Evolutionary conservation across 257 asterid genomes (phyloP), one percentile per base, ranked within the genome.

Genomic region (Lavandula angustifolia): DNA sequence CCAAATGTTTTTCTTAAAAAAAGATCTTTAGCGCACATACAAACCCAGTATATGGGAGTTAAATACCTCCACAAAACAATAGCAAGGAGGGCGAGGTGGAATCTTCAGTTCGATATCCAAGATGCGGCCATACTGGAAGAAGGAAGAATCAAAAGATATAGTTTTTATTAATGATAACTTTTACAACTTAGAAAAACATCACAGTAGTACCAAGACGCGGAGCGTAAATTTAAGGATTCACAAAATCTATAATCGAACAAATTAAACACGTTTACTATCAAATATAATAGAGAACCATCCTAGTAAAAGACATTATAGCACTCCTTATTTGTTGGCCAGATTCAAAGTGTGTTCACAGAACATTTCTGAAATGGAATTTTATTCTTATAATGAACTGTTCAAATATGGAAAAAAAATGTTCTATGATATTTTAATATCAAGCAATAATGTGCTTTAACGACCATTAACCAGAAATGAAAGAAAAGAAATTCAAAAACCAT

Each of bases 61-160:
- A 70, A 53, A 37, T 82, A 94, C 99, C 96, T 94, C 99, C 68
- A 94, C 98, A 51, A 94, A 94, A 64, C 86, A 86, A 75, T 77
- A 94, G 85, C 98, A 94, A 50, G 99, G 99, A 34, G 99, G 99
- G 18, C 98, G 98, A 18, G 98, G 96, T 47, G 99, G 99, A 71
- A 88, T 82, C 86, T 91, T 94, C 85, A 94, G 64, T 66, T 94
- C 99, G 67, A 94, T 86, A 66, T 94, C 98, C 75, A 91, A 68
- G 64, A 94, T 85, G 73, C 96, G 96, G 34, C 99, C 99, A 81
- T 87, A 94, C 99, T 94, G 85, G 79, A 78, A 67, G 46, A 47
- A 44, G 47, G 47, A 64, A 65, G 54, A 60, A 46, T n/a, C 18
- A 11, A 22, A 6, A 63, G n/a, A n/a, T n/a, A n/a, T 8, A 48